Evolutionary conservation across 768 basidiomycete species (phyloP).

Genomic region (Tephrocybe sp.): DNA sequence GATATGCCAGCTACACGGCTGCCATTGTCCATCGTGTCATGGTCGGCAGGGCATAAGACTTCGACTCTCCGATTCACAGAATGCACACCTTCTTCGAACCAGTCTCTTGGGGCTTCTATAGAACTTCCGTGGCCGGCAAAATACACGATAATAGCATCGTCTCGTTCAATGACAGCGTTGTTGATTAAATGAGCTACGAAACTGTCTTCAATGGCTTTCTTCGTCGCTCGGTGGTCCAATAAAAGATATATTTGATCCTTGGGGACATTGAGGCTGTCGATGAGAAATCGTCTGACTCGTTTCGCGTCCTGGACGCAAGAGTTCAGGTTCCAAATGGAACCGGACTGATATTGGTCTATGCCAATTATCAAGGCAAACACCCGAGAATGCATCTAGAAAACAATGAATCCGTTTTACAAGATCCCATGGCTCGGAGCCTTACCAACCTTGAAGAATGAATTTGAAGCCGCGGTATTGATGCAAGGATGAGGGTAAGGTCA

Average conservation of each 20-base stretch:
- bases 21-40: slow-evolving; percentile 46
- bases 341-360: slow-evolving; percentile 67
- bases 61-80: slow-evolving; percentile 39
- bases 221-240: slow-evolving; percentile 57
- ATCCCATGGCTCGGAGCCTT: too few species aligned
- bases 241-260: slow-evolving; percentile 55
- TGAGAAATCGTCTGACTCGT: slow-evolving; percentile 55
- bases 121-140: slow-evolving; percentile 74
- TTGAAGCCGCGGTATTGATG: neutral
- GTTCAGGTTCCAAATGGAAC: slow-evolving; percentile 61
- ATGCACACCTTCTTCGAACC: slow-evolving; percentile 35
- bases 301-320: slow-evolving; percentile 65
- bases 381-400: slow-evolving; percentile 27
- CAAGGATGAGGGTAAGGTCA: too few species aligned
- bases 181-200: slow-evolving; percentile 64
- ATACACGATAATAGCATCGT: slow-evolving; percentile 66
- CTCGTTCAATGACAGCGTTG: slow-evolving; percentile 55
- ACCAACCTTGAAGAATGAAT: slow-evolving; percentile 5
- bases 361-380: slow-evolving; percentile 69
- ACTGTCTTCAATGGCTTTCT: slow-evolving; percentile 54
- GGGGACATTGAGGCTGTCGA: slow-evolving; percentile 55
- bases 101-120: slow-evolving; percentile 53
- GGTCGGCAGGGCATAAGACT: slow-evolving; percentile 66
- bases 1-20: slow-evolving; percentile 61
- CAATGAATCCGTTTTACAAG: neutral